Evolutionary conservation across 139 green algal genomes (phyloP), one percentile per base, ranked within the genome.

Genomic region (Pseudopediastrum boryanum): DNA sequence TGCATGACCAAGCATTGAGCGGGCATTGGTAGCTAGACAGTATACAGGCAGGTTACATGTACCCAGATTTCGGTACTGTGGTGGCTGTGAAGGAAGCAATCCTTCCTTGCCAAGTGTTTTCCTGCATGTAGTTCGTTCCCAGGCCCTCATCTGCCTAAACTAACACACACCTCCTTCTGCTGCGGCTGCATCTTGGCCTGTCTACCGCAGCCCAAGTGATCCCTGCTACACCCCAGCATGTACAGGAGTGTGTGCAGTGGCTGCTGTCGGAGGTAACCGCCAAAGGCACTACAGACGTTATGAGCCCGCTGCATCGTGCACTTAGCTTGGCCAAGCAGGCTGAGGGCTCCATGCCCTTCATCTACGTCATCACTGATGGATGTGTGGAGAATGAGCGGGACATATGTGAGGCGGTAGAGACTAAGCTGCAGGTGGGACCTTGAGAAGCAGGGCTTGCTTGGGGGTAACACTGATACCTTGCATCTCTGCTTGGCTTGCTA

Each of bases 291-390:
- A 93, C 88, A 13, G 87, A 93, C 83, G 92, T 93, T 61, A 61
- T 86, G 9, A 79, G 38, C 0, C 88, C 88, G 36, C 54, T 93
- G 44, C 48, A 83, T 39, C 51, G 75, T 0, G 86, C 84, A 16
- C 64, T 88, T 33, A 85, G 81, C 52, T 41, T 71, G 79, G 50
- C 59, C 29, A 42, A 39, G 43, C 35, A 61, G 9, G 65, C 56
- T 4, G 10, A 35, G 4, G 74, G 78, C n/a, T n/a, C n/a, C n/a
- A 65, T 93, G 61, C 89, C 89, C 38, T 85, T 89, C 35, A 79
- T 92, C 27, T 93, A 91, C 86, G 82, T 93, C 21, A 71, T 93
- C 65, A 93, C 89, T 13, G 89, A 94, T 67, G 89, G 74, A 29
- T 81, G 74, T 50, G 74, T 81, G 2, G 61, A 89, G 46, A 74